Conservation (phyloP, 257 asterid genomes). For the Lithospermum erythrorhizon region DNA sequence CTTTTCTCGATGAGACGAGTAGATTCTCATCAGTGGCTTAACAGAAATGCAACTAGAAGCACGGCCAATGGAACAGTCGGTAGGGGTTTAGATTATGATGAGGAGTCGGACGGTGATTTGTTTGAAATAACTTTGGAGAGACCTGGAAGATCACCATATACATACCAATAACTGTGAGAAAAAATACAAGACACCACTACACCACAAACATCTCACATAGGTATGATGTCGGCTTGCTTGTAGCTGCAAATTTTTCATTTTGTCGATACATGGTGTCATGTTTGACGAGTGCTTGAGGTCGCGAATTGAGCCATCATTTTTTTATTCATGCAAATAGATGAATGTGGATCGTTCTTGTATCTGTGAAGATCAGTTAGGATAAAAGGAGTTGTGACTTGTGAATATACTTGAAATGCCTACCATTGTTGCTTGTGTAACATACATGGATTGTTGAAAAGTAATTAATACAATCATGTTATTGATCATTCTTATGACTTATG, state of each 20-base stretch:
- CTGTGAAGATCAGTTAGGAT: neutral
- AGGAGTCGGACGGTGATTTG: conserved; percentile 81
- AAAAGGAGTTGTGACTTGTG: no score
- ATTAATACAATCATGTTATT: no score
- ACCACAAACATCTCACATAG: no score
- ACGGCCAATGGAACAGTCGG: conserved; percentile 22
- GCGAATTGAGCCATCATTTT: neutral
- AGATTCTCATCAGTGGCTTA: conserved; percentile 53
- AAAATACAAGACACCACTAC: no score
- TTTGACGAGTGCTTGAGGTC: no score
- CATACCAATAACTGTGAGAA: neutral
- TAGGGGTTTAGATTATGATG: conserved; percentile 17
- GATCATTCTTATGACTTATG: no score
- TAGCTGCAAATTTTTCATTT: neutral
- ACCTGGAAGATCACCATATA: conserved; percentile 42
- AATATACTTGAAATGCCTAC: neutral
- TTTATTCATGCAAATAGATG: neutral
- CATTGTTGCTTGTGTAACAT: no score
- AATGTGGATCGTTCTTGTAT: neutral
- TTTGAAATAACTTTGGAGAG: conserved; percentile 78
- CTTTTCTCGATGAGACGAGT: conserved; percentile 95
- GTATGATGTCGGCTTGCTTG: neutral
- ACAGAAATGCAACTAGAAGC: conserved; percentile 45
- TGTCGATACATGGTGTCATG: no score
- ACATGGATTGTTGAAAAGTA: no score